phyloP scores from a whole-genome alignment of 176 grass and related monocot genomes.

The Paspalum notatum region DNA sequence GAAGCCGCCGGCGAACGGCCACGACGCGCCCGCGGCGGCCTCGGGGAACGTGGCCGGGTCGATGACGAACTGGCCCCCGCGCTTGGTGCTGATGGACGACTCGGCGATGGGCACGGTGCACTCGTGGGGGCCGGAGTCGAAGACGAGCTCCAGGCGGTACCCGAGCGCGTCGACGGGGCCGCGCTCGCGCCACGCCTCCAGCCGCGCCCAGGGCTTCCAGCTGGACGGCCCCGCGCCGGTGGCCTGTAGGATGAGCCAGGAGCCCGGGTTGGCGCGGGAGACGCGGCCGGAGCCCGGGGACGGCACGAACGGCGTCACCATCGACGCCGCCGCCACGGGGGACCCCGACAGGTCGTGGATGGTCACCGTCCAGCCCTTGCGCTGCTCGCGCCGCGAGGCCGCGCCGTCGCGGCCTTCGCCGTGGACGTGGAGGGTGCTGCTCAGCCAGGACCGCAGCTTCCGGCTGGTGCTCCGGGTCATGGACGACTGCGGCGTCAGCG shows the following conservation, averaged over 20 bases:
- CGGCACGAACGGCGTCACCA: conserved; percentile 94
- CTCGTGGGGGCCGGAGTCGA: conserved; percentile 60
- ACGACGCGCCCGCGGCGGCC: conserved; percentile 17
- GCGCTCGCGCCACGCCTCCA: conserved; percentile 93
- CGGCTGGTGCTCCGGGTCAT: conserved; percentile 41
- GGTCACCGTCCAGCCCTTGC: conserved; percentile 96
- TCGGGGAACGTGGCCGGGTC: conserved; percentile 53
- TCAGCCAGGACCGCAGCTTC: conserved; percentile 60
- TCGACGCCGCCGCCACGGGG: conserved; percentile 85
- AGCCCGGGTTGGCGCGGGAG: conserved; percentile 84
- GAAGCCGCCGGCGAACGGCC: conserved; percentile 76
- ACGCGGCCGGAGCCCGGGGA: conserved; percentile 90
- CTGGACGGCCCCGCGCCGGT: conserved; percentile 55
- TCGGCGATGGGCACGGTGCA: conserved; percentile 67
- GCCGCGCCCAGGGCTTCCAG: conserved; percentile 97
- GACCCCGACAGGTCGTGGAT: conserved; percentile 97
- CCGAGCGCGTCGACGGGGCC: conserved; percentile 81
- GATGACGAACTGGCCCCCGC: conserved; percentile 83
- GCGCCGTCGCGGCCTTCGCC: conserved; percentile 45
- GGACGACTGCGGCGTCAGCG: conserved; percentile 46
- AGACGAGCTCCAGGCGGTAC: conserved; percentile 79
- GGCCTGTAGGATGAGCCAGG: conserved; percentile 88
- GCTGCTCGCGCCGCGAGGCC: conserved; percentile 53
- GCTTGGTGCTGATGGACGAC: conserved; percentile 68
- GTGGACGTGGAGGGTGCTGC: conserved; percentile 46